Base-by-base conservation (phyloP, 2,329 filamentous ascomycete species). In the Colletotrichum sp. region DNA sequence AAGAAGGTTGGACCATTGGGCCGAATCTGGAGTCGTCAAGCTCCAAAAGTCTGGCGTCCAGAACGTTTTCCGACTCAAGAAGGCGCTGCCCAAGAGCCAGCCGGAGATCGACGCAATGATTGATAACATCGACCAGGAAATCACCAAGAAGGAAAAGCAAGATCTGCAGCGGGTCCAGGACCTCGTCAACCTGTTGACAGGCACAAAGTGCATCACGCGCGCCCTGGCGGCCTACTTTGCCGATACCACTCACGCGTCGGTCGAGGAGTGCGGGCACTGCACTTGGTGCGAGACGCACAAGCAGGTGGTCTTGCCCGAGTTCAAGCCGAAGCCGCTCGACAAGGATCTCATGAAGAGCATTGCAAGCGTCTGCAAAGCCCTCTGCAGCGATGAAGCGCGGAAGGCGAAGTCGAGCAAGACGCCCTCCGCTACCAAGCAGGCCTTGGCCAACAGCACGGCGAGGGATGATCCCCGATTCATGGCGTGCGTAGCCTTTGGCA, bases 401-500 rank as follows among this genome's bases (percentile, higher is more conserved):
- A 75, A 72, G 21, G 69, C 55, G 13, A 34, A 61, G 30, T 34
- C 68, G 2, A 58, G 18, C 24, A 52, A 15, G 24, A 24, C 60
- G 6, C 24, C 67, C 1, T 15, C 55, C 24, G 55, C 43, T 4
- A 28, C 60, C 1, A 66, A 21, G 32, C 73, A 75, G 32, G 52
- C 69, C 8, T 43, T 75, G 26, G 69, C 73, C 30, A 75, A 75
- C 10, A 77, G 74, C 2, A 78, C 82, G 1, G 86, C 88, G 1
- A 84, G 89, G 3, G 89, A 93, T 62, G 91, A 93, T 79, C 85
- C 91, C 3, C 82, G 91, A 15, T 89, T 92, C 77, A 82, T 93
- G 32, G 90, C 92, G 0, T 86, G 89, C 24, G 83, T 93, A 6
- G 91, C 91, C 0, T 93, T 93, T 79, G 92, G 92, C 0, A 93